Base-by-base conservation (phyloP, 148 eudicot genomes). In the Simmondsia chinensis region DNA sequence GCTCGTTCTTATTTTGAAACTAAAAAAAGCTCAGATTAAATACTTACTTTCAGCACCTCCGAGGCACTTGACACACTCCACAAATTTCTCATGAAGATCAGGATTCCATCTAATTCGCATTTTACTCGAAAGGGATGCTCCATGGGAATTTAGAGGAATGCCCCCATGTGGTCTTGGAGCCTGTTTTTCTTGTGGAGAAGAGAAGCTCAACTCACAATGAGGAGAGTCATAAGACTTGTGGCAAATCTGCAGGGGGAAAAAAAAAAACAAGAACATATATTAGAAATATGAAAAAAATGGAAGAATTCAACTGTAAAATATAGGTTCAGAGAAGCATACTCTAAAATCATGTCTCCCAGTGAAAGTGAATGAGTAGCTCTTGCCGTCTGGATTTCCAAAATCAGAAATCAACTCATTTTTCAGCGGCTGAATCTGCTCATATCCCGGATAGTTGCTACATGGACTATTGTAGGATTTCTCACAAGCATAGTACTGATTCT, bases 11-110 rank as follows among this genome's bases (percentile, higher is more conserved):
- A 15, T 24, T 4, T n/a, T n/a, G 13, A 2, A 9, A 39, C 23
- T 4, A 29, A 18, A 38, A 3, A 9, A 34, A 30, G 10, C n/a
- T 6, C 13, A 0, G 33, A 16, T 9, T 24, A 35, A 17, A 38
- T 7, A 64, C 83, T 74, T 66, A 88, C 94, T 83, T 20, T 88
- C 91, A 36, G 97, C 75, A 11, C 94, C 97, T 42, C 87, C 91
- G 43, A 88, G 87, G 34, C 61, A 58, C 46, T 71, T 66, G 9
- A 88, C 91, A 47, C 82, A 83, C 43, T 80, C 84, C 10, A 88
- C 91, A 38, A 88, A 88, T 36, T 66, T 77, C 33, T 83, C 82
- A 48, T 88, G 97, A 56, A 88, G 94, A 39, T 83, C 77, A 16
- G 76, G 79, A 34, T 77, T 83, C 97, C 97, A 83, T 50, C 96